phyloP scores from a whole-genome alignment of 495 filamentous ascomycete genomes.

The Aspergillus leporis region DNA sequence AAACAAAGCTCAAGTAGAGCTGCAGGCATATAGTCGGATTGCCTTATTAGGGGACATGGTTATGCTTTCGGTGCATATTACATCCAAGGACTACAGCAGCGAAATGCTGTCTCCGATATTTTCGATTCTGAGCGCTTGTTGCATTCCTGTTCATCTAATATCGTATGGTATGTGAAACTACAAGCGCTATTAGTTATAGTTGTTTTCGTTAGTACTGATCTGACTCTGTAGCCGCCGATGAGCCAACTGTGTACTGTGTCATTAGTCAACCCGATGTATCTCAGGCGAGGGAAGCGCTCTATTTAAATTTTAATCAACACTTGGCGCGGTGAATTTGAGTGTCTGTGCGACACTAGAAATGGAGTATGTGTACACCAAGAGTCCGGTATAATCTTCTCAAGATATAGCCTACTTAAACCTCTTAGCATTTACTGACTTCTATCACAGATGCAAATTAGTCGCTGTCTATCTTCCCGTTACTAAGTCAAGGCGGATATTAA shows the following conservation, averaged over 20 bases:
- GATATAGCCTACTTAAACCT: too few species aligned
- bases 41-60: background rate
- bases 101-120: background rate
- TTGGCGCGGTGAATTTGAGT: background rate
- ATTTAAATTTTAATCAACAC: background rate
- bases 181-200: background rate
- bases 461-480: too few species aligned
- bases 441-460: too few species aligned
- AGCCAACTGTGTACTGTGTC: background rate
- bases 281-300: background rate
- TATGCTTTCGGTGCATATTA: background rate
- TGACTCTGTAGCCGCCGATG: background rate
- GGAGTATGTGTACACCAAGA: too few species aligned
- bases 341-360: background rate
- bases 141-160: background rate
- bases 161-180: slow-evolving; percentile 3
- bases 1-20: background rate
- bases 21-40: background rate
- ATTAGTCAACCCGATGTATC: background rate
- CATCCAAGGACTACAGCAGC: background rate
- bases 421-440: too few species aligned
- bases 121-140: background rate
- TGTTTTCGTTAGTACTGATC: background rate
- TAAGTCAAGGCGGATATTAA: too few species aligned
- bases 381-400: too few species aligned